Evolutionary conservation across 2,329 filamentous ascomycete genomes (phyloP), one percentile per base, ranked within the genome.

Genomic region (Trichoderma sp.): DNA sequence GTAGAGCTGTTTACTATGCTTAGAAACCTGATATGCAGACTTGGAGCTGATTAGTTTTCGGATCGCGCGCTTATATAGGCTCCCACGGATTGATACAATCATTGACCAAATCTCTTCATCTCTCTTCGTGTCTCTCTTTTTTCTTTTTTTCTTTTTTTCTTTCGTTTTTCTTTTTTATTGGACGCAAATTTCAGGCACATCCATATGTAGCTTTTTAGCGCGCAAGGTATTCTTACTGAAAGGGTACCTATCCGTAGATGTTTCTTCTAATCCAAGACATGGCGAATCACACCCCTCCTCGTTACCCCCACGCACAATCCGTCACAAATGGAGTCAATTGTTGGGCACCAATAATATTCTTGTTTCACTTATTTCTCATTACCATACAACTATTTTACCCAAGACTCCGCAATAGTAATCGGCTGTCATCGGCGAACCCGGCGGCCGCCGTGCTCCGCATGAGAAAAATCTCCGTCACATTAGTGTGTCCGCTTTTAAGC

Each of bases 361-460:
- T 19, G 27, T 3, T 48, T 17, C 56, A 25, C 25, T 15, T 29
- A 17, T n/a, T 39, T 58, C 34, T 54, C 52, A 32, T 19, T 17
- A 6, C 22, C 34, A 19, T 19, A 27, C 32, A 52, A 37, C 29
- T 15, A 6, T 15, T 45, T 32, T 42, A 17, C n/a, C 29, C 48
- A 19, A 5, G 60, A 65, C 61, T 56, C 52, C 52, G 61, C 50
- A 57, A 19, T 48, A 25, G 27, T 54, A 6, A 22, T 64, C 61
- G 61, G 61, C 35, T 64, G 50, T 34, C 61, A 25, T 65, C 61
- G 61, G 60, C 50, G 35, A 56, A 56, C 56, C 25, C 60, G 60
- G 61, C 61, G 50, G 25, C 48, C 61, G 61, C 48, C 61, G 52
- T 48, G 52, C 61, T 65, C 61, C 61, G 61, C 61, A 57, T 25